Evolutionary conservation across 495 filamentous ascomycete genomes (phyloP), one percentile per base, ranked within the genome.

Genomic region (Penicillium dipodomyicola): DNA sequence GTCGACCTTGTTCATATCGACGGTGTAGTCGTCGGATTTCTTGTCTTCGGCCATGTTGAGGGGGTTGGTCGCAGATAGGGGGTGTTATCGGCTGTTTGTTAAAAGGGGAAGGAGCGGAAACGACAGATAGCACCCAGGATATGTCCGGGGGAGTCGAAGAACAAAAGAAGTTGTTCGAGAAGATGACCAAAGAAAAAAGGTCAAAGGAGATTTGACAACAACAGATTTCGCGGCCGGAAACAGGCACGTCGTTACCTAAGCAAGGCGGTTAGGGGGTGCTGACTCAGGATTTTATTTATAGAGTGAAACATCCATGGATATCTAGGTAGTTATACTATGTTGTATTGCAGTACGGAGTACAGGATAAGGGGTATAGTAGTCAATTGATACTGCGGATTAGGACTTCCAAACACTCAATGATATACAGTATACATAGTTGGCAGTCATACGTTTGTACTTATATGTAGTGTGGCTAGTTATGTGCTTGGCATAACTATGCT

Each of bases 21-120:
- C 80, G 44, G 82, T 74, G 65, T 86, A 87, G 63, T 91, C 88
- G 65, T 96, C 90, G 62, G 87, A 84, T 75, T 90, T 94, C 82
- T 96, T 95, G 71, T 89, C 89, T 71, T 89, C 87, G 52, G 79
- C 76, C 87, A 89, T 89, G 54, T 56, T 74, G 66, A 60, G 30
- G 15, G 33, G 8, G n/a, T 33, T 14, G 30, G 30, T 57, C 45
- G 52, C 43, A 33, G 27, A 37, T 19, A 40, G 22, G 45, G 44
- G 41, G 40, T 8, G 41, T 41, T 37, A 57, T 40, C 25, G 47
- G 59, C 45, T 48, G n/a, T 14, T 30, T 43, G 12, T 12, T 37
- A 49, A 10, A 37, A 46, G 48, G 33, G 32, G 30, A 19, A 56
- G 20, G 27, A 37, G 40, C 29, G 27, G 30, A 25, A 56, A 57